These are phyloP conservation scores for Trichoderma sp. DNA, from an alignment of 2,329 filamentous ascomycete species.

Conservation along the genomic window DNA sequence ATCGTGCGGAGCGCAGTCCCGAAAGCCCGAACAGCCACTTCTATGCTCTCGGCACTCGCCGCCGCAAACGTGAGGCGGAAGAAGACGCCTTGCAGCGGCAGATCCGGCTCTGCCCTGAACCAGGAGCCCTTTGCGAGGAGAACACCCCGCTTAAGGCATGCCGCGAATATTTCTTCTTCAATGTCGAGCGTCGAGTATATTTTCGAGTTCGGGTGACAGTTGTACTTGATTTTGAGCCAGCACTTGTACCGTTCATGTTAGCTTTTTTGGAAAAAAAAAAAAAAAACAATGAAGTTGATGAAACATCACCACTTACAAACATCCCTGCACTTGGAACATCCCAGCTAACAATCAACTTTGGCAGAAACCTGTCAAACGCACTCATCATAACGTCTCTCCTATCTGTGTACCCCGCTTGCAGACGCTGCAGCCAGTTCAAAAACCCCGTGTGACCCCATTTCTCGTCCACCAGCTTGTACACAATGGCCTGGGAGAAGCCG, in stretches of 20 bases:
- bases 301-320: slow-evolving; percentile 68
- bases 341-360: slow-evolving; percentile 76
- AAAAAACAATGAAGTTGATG: not conserved
- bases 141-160: slow-evolving; percentile 73
- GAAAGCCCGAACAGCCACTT: slow-evolving; percentile 71
- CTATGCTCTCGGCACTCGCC: slow-evolving; percentile 70
- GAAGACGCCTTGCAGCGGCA: slow-evolving; percentile 67
- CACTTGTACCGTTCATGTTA: slow-evolving; percentile 48
- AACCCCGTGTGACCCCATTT: slow-evolving; percentile 93
- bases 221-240: slow-evolving; percentile 71
- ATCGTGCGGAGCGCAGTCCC: slow-evolving; percentile 56
- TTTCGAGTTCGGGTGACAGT: slow-evolving; percentile 62
- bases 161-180: slow-evolving; percentile 84
- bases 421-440: slow-evolving; percentile 81
- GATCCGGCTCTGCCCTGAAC: slow-evolving; percentile 77
- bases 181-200: slow-evolving; percentile 62
- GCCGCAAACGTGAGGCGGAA: slow-evolving; percentile 90
- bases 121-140: slow-evolving; percentile 83
- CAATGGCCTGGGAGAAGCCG: slow-evolving; percentile 78
- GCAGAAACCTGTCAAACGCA: slow-evolving; percentile 80
- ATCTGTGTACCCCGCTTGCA: slow-evolving; percentile 77
- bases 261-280: not conserved
- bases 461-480: slow-evolving; percentile 91
- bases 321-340: slow-evolving; percentile 81
- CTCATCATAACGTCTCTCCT: slow-evolving; percentile 75